These are phyloP conservation scores for Citrus maxima DNA, from an alignment of 345 rosid species.

Conservation along the genomic window DNA sequence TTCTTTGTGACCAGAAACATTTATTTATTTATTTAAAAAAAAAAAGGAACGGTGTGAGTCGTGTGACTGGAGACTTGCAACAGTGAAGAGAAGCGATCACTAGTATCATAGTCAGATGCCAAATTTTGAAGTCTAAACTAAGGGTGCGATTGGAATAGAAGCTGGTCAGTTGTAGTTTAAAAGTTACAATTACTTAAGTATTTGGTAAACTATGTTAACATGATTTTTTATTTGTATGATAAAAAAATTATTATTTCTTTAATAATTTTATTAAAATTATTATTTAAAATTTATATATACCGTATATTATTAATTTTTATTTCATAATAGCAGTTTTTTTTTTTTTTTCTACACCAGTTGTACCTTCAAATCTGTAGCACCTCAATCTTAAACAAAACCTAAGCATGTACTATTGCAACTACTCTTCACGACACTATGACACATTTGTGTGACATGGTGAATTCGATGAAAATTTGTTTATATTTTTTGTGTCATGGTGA, in stretches of 20 bases:
- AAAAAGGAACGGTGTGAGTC: too few relatives aligned
- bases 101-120: not conserved
- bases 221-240: fast-evolving
- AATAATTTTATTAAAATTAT: too few relatives aligned
- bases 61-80: not conserved
- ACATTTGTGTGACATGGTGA: not conserved
- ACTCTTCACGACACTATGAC: not conserved
- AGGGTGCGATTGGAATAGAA: fast-evolving
- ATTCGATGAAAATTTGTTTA: too few relatives aligned
- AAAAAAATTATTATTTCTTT: too few relatives aligned
- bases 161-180: fast-evolving
- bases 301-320: too few relatives aligned
- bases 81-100: not conserved
- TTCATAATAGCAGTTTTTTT: fast-evolving
- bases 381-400: too few relatives aligned
- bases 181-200: fast-evolving
- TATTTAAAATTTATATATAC: too few relatives aligned
- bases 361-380: fast-evolving
- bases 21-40: too few relatives aligned
- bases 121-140: not conserved
- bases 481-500: not conserved
- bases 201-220: fast-evolving
- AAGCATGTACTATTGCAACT: too few relatives aligned
- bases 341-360: too few relatives aligned
- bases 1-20: not conserved